These are phyloP conservation scores for Sisymbrium irio DNA, from an alignment of 345 rosid genomes.

Conservation along the genomic window DNA sequence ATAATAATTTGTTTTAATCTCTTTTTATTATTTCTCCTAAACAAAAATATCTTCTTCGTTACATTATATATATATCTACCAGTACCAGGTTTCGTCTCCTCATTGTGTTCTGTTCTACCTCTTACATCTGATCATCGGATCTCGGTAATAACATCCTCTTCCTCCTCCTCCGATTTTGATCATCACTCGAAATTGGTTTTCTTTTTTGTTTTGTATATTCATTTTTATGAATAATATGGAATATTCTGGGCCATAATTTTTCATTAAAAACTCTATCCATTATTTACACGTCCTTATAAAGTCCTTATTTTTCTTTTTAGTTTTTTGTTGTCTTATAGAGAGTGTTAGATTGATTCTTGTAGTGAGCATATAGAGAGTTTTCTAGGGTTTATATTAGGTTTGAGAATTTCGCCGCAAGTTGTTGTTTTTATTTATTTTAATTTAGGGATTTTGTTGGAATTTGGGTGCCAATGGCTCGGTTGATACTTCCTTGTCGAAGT, in stretches of 20 bases:
- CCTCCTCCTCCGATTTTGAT: constrained; percentile 5
- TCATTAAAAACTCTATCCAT: constrained; percentile 26
- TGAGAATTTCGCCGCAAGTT: background rate
- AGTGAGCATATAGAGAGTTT: background rate
- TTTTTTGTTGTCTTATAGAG: background rate
- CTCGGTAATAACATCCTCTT: constrained; percentile 19
- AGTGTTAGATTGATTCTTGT: constrained; percentile 5
- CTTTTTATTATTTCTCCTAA: background rate
- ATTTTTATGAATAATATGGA: background rate
- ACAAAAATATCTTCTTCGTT: background rate
- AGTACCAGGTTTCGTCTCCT: constrained; percentile 13
- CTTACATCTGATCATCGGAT: constrained; percentile 26
- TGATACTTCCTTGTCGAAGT: constrained; percentile 78
- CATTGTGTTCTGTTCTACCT: background rate
- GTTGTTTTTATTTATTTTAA: background rate
- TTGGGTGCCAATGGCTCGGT: constrained; percentile 56
- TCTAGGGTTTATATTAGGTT: constrained; percentile 21
- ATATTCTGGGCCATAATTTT: constrained; percentile 26
- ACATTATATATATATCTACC: background rate
- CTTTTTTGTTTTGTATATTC: background rate
- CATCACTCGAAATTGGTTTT: background rate
- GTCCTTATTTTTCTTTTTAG: background rate
- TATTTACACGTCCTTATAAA: constrained; percentile 7
- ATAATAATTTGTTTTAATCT: background rate
- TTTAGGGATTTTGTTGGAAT: background rate